Percentiles rank a stretch among this genome's conserved stretches.
Evolutionary conservation across 208 protist genomes (phyloP).

Genomic region (Leishmania guyanensis): DNA sequence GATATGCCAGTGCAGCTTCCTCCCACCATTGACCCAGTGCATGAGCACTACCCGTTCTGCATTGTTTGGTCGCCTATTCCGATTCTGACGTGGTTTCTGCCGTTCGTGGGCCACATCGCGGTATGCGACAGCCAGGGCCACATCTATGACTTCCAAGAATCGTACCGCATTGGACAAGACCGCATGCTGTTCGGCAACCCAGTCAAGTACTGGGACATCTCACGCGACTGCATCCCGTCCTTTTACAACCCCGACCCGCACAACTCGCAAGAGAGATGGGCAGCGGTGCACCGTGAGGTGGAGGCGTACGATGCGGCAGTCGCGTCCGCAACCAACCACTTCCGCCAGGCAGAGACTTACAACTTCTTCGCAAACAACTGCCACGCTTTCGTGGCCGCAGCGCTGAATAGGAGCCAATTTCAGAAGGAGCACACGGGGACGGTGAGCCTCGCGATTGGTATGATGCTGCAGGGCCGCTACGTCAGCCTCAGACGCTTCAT

Average conservation of each 20-base stretch:
- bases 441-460: slow-evolving; percentile 43
- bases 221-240: slow-evolving; percentile 52
- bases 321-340: slow-evolving; percentile 44
- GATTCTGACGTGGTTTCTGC: slow-evolving; percentile 86
- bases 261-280: slow-evolving; percentile 17
- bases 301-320: slow-evolving; percentile 65
- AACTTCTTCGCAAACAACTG: slow-evolving; percentile 93
- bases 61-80: slow-evolving; percentile 93
- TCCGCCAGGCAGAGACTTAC: slow-evolving; percentile 70
- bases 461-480: slow-evolving; percentile 52
- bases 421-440: slow-evolving; percentile 50
- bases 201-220: slow-evolving; percentile 84
- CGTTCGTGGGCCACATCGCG: slow-evolving; percentile 91
- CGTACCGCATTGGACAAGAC: slow-evolving; percentile 81
- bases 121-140: slow-evolving; percentile 86
- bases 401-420: slow-evolving; percentile 43
- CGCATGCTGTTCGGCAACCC: slow-evolving; percentile 89
- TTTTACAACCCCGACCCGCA: slow-evolving; percentile 39
- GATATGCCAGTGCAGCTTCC: slow-evolving; percentile 37
- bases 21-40: slow-evolving; percentile 50
- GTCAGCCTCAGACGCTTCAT: slow-evolving; percentile 32
- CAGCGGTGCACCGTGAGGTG: slow-evolving; percentile 38
- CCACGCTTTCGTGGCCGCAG: slow-evolving; percentile 74
- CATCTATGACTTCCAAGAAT: slow-evolving; percentile 92
- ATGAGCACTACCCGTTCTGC: slow-evolving; percentile 90